Base-by-base conservation (phyloP, 106 monocot species). In the Platanthera guangdongensis region DNA sequence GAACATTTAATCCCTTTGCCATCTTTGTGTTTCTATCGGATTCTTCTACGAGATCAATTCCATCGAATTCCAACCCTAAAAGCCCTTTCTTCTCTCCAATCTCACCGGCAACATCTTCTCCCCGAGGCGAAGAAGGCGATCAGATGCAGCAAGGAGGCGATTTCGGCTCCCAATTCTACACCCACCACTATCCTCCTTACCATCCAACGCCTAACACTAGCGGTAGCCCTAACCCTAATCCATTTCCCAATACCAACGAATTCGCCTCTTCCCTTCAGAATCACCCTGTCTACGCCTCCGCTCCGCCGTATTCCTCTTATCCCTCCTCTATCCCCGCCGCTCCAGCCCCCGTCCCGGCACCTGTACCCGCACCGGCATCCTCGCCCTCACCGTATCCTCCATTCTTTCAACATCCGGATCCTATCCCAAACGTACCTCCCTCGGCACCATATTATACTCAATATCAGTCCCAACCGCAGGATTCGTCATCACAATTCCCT, bases 231-330 rank as follows among this genome's bases (percentile, higher is more conserved):
- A 80, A 77, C 70, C 59, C 80, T 3, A 80, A 76, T 62, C 77
- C 84, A 19, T 82, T 12, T 48, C 15, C 70, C 6, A 51, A 47
- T 70, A 48, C 70, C 70, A 70, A 46, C 67, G 83, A 85, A 39
- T 85, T 63, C 78, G 39, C 79, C 39, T 80, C 51, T 19, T 3
- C 72, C 11, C 10, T 78, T 72, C 75, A 76, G 52, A 76, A 75
- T 72, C 81, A 81, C 48, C 72, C 67, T 6, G n/a, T 78, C 39
- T 64, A 78, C 80, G 92, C 92, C 78, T 90, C 92, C 50, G 87
- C 92, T 15, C 89, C 89, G 50, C 87, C 92, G 30, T 90, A 87
- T 63, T 83, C 84, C 74, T 52, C 69, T 14, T 76, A 77, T 80
- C 25, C 87, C 25, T 15, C 86, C 65, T 39, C 86, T 54, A 13